These are phyloP conservation scores for Periconia macrospinosa DNA, from an alignment of 2,329 filamentous ascomycete genomes.

Conservation along the genomic window DNA sequence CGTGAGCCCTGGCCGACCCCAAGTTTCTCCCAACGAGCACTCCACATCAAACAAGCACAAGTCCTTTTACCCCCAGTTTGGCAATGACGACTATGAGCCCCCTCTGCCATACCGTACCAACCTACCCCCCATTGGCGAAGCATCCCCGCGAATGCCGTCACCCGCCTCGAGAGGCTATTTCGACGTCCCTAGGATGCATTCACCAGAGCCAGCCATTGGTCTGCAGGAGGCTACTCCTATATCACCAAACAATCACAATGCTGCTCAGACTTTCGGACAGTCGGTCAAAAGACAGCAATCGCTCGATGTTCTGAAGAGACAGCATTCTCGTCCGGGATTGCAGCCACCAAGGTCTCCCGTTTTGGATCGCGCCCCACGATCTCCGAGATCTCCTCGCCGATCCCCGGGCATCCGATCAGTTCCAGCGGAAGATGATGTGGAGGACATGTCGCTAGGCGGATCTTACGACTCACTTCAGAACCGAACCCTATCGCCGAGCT, in stretches of 20 bases:
- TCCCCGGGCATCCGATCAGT: constrained; percentile 53
- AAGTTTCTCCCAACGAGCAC: constrained; percentile 26
- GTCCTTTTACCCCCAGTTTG: constrained; percentile 41
- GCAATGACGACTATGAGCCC: constrained; percentile 31
- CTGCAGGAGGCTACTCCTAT: constrained; percentile 49
- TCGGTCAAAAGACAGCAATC: constrained; percentile 43
- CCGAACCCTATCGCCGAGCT: constrained; percentile 79
- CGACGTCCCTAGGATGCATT: constrained; percentile 48
- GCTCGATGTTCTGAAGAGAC: constrained; percentile 37
- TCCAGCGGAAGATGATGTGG: constrained; percentile 64
- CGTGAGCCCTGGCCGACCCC: constrained; percentile 23
- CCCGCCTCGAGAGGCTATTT: constrained; percentile 46
- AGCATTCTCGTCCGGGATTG: constrained; percentile 33
- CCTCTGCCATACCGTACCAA: constrained; percentile 27
- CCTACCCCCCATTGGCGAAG: constrained; percentile 41
- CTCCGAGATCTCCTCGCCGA: constrained; percentile 32
- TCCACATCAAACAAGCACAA: constrained; percentile 33
- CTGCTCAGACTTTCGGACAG: constrained; percentile 38
- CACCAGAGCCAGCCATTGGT: constrained; percentile 47
- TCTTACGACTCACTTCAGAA: constrained; percentile 66
- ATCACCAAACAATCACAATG: constrained; percentile 36
- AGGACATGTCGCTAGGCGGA: constrained; percentile 60
- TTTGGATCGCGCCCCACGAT: constrained; percentile 20
- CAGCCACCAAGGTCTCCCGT: constrained; percentile 46
- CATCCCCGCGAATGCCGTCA: constrained; percentile 11